Percentiles rank a stretch among this genome's conserved stretches.
Conservation (phyloP, 2,329 filamentous ascomycete genomes). For the Aureobasidium lini region DNA sequence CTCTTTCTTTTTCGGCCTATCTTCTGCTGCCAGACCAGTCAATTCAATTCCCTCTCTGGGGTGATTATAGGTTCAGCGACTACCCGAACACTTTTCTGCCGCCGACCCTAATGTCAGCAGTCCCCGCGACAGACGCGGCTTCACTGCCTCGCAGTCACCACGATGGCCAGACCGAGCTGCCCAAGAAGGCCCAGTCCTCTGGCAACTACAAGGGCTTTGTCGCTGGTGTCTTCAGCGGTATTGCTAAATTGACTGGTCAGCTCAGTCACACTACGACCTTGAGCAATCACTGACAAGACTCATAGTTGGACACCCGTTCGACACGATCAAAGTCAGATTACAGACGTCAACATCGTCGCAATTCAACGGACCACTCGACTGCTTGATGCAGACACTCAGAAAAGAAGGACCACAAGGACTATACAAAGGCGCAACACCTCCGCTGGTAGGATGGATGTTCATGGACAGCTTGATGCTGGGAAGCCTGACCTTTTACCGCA, state of each 20-base stretch:
- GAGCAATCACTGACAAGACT: neutral
- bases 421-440: conserved; percentile 85
- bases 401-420: conserved; percentile 79
- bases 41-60: neutral
- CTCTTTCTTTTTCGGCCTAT: neutral
- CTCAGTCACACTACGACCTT: conserved; percentile 9
- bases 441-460: conserved; percentile 94
- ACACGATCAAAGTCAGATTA: conserved; percentile 92
- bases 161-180: conserved; percentile 8
- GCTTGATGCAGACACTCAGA: conserved; percentile 72
- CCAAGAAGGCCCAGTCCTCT: conserved; percentile 20
- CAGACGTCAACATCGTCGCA: conserved; percentile 73
- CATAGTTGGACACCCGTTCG: conserved; percentile 64
- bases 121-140: neutral
- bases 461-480: conserved; percentile 95
- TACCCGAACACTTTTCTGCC: neutral
- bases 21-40: neutral
- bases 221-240: conserved; percentile 88
- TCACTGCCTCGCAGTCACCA: conserved; percentile 7
- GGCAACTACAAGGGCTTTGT: conserved; percentile 90
- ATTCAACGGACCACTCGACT: conserved; percentile 82
- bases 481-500: conserved; percentile 81
- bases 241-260: conserved; percentile 79
- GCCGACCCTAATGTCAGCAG: neutral
- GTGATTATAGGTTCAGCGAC: neutral